These are phyloP conservation scores for Lentinula novae-zelandiae DNA, from an alignment of 1,284 basidiomycete genomes.

Conservation along the genomic window DNA sequence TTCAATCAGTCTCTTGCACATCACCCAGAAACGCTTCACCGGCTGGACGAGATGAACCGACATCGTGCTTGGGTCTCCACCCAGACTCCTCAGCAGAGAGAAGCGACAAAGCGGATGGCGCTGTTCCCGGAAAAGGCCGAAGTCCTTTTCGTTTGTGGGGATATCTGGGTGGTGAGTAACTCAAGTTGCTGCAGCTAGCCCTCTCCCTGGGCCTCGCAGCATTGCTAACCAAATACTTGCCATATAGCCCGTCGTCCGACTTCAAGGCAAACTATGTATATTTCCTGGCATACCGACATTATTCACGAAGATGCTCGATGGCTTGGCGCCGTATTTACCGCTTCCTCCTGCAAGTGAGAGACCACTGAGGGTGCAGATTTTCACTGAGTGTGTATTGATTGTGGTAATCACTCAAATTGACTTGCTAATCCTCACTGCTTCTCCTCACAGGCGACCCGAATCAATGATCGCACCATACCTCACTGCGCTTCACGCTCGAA, in stretches of 20 bases:
- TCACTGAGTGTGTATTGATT: conserved; percentile 57
- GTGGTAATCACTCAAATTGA: background rate
- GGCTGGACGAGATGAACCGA: conserved; percentile 72
- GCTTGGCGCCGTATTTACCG: conserved; percentile 69
- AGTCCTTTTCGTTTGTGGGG: conserved; percentile 66
- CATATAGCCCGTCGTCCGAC: conserved; percentile 73
- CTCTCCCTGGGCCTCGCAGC: background rate
- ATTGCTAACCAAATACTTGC: background rate
- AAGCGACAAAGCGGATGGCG: conserved; percentile 80
- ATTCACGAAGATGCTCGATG: conserved; percentile 78
- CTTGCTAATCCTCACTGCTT: conserved; percentile 2
- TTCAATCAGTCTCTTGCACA: conserved; percentile 76
- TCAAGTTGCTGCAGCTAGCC: background rate
- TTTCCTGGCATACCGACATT: conserved; percentile 89
- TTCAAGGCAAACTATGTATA: conserved; percentile 82
- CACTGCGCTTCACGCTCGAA: conserved; percentile 70
- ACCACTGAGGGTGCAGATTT: conserved; percentile 74
- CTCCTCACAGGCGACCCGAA: conserved; percentile 58
- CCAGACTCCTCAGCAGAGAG: conserved; percentile 68
- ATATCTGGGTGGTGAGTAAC: conserved; percentile 77
- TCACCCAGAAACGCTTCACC: conserved; percentile 75
- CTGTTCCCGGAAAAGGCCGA: conserved; percentile 78
- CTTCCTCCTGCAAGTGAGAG: conserved; percentile 69
- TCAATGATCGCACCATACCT: conserved; percentile 89
- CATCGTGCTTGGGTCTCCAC: conserved; percentile 50